A percentile compares a stretch with the other conserved stretches of the same genome.
These are phyloP conservation scores for Arctium lappa DNA, from an alignment of 129 eudicot genomes.

Conservation along the genomic window DNA sequence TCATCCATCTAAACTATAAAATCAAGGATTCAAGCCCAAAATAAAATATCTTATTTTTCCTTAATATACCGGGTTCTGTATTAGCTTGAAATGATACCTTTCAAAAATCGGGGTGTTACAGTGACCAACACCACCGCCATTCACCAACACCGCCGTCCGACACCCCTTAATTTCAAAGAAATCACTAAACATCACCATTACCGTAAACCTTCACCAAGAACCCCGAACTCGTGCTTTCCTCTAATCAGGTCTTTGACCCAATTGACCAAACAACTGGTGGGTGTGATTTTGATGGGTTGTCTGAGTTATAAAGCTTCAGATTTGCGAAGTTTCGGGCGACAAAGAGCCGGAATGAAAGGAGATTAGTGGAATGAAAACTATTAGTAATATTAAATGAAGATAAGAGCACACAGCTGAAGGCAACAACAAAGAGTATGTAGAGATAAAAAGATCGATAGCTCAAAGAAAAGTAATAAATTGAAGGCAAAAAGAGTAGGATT, in stretches of 20 bases:
- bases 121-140: too few relatives aligned
- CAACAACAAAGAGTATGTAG: constrained; percentile 35
- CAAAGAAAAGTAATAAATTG: too few relatives aligned
- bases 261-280: constrained; percentile 73
- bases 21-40: too few relatives aligned
- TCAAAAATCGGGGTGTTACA: too few relatives aligned
- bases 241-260: constrained; percentile 49
- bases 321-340: constrained; percentile 37
- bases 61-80: too few relatives aligned
- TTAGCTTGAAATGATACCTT: too few relatives aligned
- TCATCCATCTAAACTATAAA: too few relatives aligned
- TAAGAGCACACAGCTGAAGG: constrained; percentile 40
- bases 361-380: constrained; percentile 23
- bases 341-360: constrained; percentile 24
- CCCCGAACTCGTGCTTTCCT: constrained; percentile 40
- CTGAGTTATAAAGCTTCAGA: constrained; percentile 37
- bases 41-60: too few relatives aligned
- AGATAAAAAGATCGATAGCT: constrained; percentile 34
- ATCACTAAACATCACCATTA: constrained; percentile 86
- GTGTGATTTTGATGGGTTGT: constrained; percentile 16
- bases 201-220: constrained; percentile 66
- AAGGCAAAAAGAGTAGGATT: too few relatives aligned
- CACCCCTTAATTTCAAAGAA: too few relatives aligned
- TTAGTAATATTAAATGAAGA: constrained; percentile 26
- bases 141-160: too few relatives aligned